Evolutionary conservation across 163 green algal genomes (phyloP).

Genomic region (Botryococcus braunii): DNA sequence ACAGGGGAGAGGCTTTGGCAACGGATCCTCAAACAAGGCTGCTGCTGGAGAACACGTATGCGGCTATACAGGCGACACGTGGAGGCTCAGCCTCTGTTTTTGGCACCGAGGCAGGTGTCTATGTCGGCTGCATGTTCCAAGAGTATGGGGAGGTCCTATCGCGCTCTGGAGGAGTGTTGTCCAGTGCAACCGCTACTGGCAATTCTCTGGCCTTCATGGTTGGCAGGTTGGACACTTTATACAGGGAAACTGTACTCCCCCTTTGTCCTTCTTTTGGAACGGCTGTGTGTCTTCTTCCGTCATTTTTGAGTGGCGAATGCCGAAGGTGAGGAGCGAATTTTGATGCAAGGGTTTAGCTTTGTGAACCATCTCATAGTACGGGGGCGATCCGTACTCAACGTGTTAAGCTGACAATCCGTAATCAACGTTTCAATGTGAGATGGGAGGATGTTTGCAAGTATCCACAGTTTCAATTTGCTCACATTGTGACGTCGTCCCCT

Average conservation of each 20-base stretch:
- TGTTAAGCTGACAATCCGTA: too few relatives aligned
- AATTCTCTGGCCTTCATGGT: constrained; percentile 43
- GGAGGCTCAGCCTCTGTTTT: background rate
- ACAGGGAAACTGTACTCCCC: constrained; percentile 2
- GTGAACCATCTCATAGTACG: too few relatives aligned
- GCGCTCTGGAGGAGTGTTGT: constrained; percentile 20
- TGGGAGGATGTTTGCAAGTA: too few relatives aligned
- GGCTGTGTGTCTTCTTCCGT: too few relatives aligned
- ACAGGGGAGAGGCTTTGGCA: constrained; percentile 48
- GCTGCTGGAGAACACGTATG: constrained; percentile 45
- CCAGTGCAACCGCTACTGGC: constrained; percentile 18
- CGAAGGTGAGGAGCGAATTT: too few relatives aligned
- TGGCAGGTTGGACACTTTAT: background rate
- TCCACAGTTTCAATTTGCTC: too few relatives aligned
- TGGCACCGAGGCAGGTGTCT: constrained; percentile 15
- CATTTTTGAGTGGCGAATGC: too few relatives aligned
- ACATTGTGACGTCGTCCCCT: too few relatives aligned
- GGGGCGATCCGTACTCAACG: too few relatives aligned
- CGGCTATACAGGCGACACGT: constrained; percentile 12
- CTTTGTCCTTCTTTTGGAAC: constrained; percentile 21
- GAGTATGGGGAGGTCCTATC: constrained; percentile 24
- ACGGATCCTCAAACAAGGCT: constrained; percentile 84
- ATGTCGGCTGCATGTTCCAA: constrained; percentile 31
- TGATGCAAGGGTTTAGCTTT: too few relatives aligned
- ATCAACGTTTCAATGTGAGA: too few relatives aligned